These are phyloP conservation scores for Pseudevernia furfuracea DNA, from an alignment of 495 filamentous ascomycete genomes.

Conservation along the genomic window DNA sequence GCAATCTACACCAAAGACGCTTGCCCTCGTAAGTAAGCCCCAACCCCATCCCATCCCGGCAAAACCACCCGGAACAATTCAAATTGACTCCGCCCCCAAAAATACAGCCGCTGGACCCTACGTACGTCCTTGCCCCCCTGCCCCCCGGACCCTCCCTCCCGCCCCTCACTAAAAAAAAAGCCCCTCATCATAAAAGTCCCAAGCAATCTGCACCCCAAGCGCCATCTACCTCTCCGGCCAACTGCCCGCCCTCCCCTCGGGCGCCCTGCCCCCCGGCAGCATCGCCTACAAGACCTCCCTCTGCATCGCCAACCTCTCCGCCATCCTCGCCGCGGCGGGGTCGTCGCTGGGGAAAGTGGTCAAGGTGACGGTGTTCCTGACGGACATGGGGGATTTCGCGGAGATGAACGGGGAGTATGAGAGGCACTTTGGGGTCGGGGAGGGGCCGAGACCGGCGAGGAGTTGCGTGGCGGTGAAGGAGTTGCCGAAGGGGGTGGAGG, in stretches of 20 bases:
- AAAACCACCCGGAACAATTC: not conserved
- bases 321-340: conserved; percentile 69
- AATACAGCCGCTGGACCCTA: conserved; percentile 41
- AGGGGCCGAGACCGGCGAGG: conserved; percentile 62
- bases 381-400: conserved; percentile 76
- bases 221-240: conserved; percentile 90
- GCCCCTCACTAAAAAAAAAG: too few relatives aligned
- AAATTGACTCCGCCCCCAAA: not conserved
- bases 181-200: too few relatives aligned
- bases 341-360: conserved; percentile 56
- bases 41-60: not conserved
- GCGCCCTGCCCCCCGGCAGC: conserved; percentile 64
- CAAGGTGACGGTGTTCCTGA: conserved; percentile 75
- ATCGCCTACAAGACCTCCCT: conserved; percentile 68
- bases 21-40: conserved; percentile 40
- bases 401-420: conserved; percentile 86
- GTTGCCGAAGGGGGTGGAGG: conserved; percentile 79
- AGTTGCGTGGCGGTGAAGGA: conserved; percentile 88
- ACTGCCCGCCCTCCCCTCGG: conserved; percentile 71
- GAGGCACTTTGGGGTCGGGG: conserved; percentile 59
- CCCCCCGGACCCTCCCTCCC: not conserved
- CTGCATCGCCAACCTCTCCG: conserved; percentile 71
- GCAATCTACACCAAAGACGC: conserved; percentile 39
- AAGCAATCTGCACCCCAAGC: conserved; percentile 76
- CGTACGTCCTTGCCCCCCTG: conserved; percentile 35